Percentiles rank a stretch among this genome's conserved stretches.
phyloP scores from a whole-genome alignment of 139 green algal species.

The Chloropicon primus region DNA sequence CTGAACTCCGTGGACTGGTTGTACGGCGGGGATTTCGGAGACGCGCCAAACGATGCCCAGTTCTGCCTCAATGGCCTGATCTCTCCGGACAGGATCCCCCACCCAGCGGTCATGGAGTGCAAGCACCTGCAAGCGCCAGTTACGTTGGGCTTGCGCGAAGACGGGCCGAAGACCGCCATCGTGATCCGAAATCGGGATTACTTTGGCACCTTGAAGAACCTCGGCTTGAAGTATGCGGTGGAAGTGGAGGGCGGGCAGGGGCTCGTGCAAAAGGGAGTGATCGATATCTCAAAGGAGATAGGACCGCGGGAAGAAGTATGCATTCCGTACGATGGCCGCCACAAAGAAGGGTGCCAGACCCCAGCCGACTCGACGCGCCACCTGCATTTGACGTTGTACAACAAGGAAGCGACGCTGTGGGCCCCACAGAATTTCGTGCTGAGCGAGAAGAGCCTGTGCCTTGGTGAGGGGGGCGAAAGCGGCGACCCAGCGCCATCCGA shows the following conservation, averaged over 20 bases:
- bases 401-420: neutral
- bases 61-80: constrained; percentile 94
- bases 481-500: too few relatives aligned
- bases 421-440: neutral
- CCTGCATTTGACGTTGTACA: neutral
- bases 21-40: constrained; percentile 89
- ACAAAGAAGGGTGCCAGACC: too few relatives aligned
- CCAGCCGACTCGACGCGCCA: too few relatives aligned
- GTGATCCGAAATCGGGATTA: neutral
- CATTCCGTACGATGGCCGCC: neutral
- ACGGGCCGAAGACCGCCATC: neutral
- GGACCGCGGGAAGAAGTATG: neutral
- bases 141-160: neutral
- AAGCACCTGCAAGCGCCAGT: neutral
- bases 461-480: neutral
- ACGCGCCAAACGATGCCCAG: constrained; percentile 71
- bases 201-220: neutral
- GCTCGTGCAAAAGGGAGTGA: too few relatives aligned
- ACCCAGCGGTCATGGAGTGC: constrained; percentile 41
- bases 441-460: neutral
- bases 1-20: constrained; percentile 47
- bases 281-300: neutral
- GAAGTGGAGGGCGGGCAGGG: neutral
- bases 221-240: neutral
- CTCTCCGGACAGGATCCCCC: constrained; percentile 56